Base-by-base conservation (phyloP, 345 rosid species). In the Eucalyptus fibrosa region DNA sequence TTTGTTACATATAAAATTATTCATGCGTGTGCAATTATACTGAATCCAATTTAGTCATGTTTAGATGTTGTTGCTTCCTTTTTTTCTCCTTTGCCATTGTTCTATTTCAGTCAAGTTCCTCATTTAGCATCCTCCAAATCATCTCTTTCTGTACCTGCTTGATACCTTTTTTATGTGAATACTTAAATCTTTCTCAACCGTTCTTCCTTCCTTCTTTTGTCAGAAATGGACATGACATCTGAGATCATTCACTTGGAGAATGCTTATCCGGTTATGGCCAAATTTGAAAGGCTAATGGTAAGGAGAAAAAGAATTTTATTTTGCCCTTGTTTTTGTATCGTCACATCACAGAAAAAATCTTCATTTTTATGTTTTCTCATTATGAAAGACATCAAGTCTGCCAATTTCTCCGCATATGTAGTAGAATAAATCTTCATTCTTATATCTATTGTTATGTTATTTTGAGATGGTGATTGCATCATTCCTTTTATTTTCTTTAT, bases 281-380 rank as follows among this genome's bases (percentile, higher is more conserved):
- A 93, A 93, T 94, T 97, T 92, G 93, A 92, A 88, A 94, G 99
- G 93, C 90, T 96, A 92, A 89, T 96, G 98, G 99, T 97, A 94
- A 92, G 98, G 55, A 87, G 45, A 87, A 87, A 51, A 80, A 55
- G 42, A 21, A 59, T 90, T 34, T 34, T 55, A 32, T 87, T 45
- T 77, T 77, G 47, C 47, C 7, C 85, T 7, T 77, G 85, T 77
- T 40, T 77, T 77, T 24, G 15, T 77, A 77, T 21, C 0, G 30
- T 21, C 30, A 77, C 23, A 3, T 40, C 28, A 12, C 12, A 77
- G 28, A 40, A 19, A 37, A 21, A 77, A 77, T 77, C 28, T 77
- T 21, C 30, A 77, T 12, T 37, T 77, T 40, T 40, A 11, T 50
- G 7, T 86, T 32, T 30, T 56, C 13, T 10, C 3, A 13, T 40